phyloP scores from a whole-genome alignment of 1,139 yeast species.

The Kodamaea fungicola region DNA sequence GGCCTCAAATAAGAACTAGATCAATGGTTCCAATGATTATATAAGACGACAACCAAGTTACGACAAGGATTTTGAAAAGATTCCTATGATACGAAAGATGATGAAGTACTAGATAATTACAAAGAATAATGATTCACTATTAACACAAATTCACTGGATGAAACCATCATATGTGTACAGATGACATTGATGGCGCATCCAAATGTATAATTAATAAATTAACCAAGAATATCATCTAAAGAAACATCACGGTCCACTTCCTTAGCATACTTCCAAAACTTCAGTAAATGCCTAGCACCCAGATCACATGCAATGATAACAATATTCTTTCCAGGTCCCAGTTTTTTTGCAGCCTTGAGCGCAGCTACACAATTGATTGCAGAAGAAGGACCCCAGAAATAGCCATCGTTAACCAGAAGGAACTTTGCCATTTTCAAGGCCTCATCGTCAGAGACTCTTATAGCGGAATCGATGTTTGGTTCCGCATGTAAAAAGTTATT shows the following conservation, averaged over 20 bases:
- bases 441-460: slow-evolving; percentile 73
- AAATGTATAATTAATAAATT: no score
- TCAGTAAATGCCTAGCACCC: slow-evolving; percentile 84
- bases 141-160: no score
- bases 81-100: no score
- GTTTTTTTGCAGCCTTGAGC: slow-evolving; percentile 54
- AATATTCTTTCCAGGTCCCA: slow-evolving; percentile 63
- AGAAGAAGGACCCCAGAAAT: slow-evolving; percentile 87
- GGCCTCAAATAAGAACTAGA: no score
- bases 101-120: no score
- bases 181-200: no score
- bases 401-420: slow-evolving; percentile 78
- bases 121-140: no score
- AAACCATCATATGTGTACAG: no score
- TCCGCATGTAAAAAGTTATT: slow-evolving; percentile 76
- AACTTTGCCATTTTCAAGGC: slow-evolving; percentile 87
- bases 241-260: slow-evolving; percentile 24
- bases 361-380: slow-evolving; percentile 95
- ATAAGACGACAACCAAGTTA: no score
- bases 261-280: slow-evolving; percentile 80
- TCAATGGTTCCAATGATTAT: no score
- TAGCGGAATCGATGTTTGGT: slow-evolving; percentile 67
- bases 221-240: slow-evolving; percentile 27
- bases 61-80: no score
- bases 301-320: slow-evolving; percentile 94